Percentiles rank a stretch among this genome's conserved stretches.
Conservation (phyloP, 805 yeast genomes). For the Millerozyma miso region DNA sequence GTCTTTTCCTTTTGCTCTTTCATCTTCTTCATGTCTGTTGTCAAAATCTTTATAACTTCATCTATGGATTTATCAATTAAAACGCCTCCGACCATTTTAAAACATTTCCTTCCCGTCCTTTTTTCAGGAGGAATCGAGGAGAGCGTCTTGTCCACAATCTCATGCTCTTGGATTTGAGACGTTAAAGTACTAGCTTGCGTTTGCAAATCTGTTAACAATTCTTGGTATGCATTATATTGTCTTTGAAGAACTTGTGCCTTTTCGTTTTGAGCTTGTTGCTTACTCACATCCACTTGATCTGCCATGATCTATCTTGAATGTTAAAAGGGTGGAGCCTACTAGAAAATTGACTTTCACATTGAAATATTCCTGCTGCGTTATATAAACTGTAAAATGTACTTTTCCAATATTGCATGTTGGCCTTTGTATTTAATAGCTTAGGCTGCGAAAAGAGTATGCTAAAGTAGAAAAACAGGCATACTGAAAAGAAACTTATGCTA, state of each 20-base stretch:
- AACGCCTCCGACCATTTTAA: slow-evolving; percentile 92
- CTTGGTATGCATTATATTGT: slow-evolving; percentile 39
- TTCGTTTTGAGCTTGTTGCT: slow-evolving; percentile 20
- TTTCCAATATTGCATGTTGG: no score
- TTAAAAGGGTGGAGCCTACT: background rate
- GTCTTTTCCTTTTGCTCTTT: slow-evolving; percentile 17
- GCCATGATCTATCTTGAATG: background rate
- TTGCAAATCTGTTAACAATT: slow-evolving; percentile 34
- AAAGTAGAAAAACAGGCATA: no score
- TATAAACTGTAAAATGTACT: background rate
- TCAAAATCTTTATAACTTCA: slow-evolving; percentile 50
- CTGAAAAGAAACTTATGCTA: no score
- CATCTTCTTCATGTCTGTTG: slow-evolving; percentile 20
- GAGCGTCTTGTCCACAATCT: slow-evolving; percentile 39
- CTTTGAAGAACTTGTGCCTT: slow-evolving; percentile 39
- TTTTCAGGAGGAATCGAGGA: slow-evolving; percentile 28
- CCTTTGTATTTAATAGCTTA: no score
- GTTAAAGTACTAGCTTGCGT: slow-evolving; percentile 30
- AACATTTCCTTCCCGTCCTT: slow-evolving; percentile 64
- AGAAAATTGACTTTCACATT: background rate
- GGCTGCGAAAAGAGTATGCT: no score
- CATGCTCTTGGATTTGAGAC: slow-evolving; percentile 38
- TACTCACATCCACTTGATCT: slow-evolving; percentile 10
- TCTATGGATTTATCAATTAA: slow-evolving; percentile 76
- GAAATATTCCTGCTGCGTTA: no score